phyloP scores from a whole-genome alignment of 2,329 filamentous ascomycete genomes.

The Ophioceras dolichostomum region DNA sequence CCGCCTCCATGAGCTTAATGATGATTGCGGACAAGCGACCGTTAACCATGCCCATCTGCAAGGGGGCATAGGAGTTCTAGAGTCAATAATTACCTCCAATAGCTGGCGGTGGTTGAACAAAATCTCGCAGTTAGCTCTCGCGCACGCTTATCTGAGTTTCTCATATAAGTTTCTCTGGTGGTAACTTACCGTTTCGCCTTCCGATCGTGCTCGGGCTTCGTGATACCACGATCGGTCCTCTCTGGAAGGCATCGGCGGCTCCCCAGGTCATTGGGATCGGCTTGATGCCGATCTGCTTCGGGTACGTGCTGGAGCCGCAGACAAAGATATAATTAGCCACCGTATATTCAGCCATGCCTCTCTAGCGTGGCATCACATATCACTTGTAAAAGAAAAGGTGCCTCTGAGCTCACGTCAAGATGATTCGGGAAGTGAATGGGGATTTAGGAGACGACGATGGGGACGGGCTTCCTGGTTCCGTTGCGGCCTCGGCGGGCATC shows the following conservation, averaged over 20 bases:
- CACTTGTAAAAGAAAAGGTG: not conserved
- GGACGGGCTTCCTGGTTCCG: conserved; percentile 8
- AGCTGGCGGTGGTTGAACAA: too few species aligned
- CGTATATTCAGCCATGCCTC: too few species aligned
- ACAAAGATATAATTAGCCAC: too few species aligned
- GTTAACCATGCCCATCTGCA: too few species aligned
- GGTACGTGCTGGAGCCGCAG: conserved; percentile 74
- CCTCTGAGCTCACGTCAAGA: conserved; percentile 32
- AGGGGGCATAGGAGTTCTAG: too few species aligned
- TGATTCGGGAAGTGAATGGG: conserved; percentile 39
- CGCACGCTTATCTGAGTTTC: too few species aligned
- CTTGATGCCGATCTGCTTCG: conserved; percentile 86
- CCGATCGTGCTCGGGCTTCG: conserved; percentile 64
- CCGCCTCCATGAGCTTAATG: conserved; percentile 54
- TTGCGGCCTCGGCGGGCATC: conserved; percentile 10
- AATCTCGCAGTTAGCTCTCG: conserved; percentile 15
- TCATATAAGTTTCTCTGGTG: too few species aligned
- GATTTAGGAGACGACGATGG: conserved; percentile 24
- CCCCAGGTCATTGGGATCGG: conserved; percentile 88
- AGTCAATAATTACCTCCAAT: conserved; percentile 40
- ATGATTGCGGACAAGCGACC: too few species aligned
- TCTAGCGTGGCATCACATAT: too few species aligned
- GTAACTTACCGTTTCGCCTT: conserved; percentile 65
- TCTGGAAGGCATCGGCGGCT: conserved; percentile 55
- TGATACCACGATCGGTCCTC: conserved; percentile 84